Conservation (phyloP, 2,329 filamentous ascomycete species). For the Fusarium camptoceras region DNA sequence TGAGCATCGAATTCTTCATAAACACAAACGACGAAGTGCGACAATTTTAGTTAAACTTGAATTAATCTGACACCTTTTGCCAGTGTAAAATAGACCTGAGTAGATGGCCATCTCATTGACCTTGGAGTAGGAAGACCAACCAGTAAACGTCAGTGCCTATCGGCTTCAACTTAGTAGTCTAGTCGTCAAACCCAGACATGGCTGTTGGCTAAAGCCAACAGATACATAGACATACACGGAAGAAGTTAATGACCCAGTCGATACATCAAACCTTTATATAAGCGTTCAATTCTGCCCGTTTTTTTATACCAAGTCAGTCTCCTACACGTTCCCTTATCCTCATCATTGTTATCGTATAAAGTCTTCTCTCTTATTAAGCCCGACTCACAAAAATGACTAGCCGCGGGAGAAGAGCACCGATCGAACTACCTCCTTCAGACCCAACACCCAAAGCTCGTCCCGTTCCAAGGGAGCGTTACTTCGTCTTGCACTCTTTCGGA, state of each 20-base stretch:
- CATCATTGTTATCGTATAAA: neutral
- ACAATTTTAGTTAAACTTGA: too few species aligned
- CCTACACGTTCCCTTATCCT: neutral
- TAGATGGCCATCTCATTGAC: too few species aligned
- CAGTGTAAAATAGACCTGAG: too few species aligned
- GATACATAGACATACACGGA: neutral
- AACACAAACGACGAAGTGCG: too few species aligned
- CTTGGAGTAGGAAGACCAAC: too few species aligned
- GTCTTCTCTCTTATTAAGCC: neutral
- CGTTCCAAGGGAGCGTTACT: slow-evolving; percentile 10
- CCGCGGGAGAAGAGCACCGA: neutral
- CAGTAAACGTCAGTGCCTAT: too few species aligned
- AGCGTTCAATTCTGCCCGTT: neutral
- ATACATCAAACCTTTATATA: neutral
- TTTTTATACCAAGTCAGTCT: neutral
- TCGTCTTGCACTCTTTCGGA: neutral
- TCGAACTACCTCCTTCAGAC: neutral
- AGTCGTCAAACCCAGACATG: too few species aligned
- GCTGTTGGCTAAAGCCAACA: neutral
- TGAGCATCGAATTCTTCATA: neutral
- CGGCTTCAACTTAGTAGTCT: too few species aligned
- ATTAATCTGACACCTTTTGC: too few species aligned
- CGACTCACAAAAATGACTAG: neutral
- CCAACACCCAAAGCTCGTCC: slow-evolving; percentile 4
- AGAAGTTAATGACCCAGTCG: neutral